Base-by-base conservation (phyloP, 192 early-diverging fungal species). In the Podila clonocystis region DNA sequence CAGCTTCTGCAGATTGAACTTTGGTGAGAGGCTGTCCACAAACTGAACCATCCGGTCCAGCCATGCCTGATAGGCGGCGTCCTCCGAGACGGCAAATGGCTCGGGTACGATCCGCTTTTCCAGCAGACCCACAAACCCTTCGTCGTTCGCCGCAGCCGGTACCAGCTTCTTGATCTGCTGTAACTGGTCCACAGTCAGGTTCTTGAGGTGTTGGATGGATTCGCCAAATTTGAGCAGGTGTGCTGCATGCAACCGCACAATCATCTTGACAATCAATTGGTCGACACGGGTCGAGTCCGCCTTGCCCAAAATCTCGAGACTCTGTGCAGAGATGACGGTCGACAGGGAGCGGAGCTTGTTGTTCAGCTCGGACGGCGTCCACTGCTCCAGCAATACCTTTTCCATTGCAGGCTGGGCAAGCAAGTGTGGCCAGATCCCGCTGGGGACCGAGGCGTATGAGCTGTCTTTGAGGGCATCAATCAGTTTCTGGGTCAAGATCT, bases 1-100 rank as follows among this genome's bases (percentile, higher is more conserved):
- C 29, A 80, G 33, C 58, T 80, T 80, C 62, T 80, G 62, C 1
- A 20, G 26, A 22, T 80, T 73, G 48, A 80, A 80, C 36, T 80
- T 80, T 68, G 70, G 66, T 4, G 77, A 73, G 0, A 80, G 67
- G 8, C 62, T 30, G 5, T 80, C 77, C 5, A 80, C 77, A 61
- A 80, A 73, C 20, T 12, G 50, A 2, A 68, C 4, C 70, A 80
- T 73, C 22, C 62, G 34, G 13, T 63, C 61, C 28, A 80, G 29
- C 77, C 77, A 80, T 3, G 62, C 70, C 62, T 80, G 49, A 13
- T 68, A 30, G 11, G 70, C 67, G 11, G 28, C 50, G 7, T 73
- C 71, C 17, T 80, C 52, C 0, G 45, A 11, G 5, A 50, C 62
- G 15, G 66, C 50, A 63, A 73, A 80, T 1, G 57, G 62, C 17